Evolutionary conservation across 2,329 filamentous ascomycete genomes (phyloP).

Genomic region (Ophiocordyceps robertsii): DNA sequence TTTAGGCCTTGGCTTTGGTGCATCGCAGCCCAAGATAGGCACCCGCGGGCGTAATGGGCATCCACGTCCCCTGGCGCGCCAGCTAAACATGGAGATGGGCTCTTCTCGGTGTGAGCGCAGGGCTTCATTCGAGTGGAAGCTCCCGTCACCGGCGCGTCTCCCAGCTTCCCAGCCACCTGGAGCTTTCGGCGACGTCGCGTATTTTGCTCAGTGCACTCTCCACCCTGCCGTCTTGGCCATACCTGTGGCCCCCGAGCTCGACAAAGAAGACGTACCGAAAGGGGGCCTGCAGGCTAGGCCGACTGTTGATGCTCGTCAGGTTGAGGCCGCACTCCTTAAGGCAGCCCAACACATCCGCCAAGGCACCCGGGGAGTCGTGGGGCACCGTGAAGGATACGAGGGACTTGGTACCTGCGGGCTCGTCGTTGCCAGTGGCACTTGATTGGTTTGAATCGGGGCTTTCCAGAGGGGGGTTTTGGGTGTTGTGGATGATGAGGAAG

Average conservation of each 20-base stretch:
- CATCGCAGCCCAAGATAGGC: no score
- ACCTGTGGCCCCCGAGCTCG: constrained; percentile 59
- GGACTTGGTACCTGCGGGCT: constrained; percentile 41
- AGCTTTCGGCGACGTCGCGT: constrained; percentile 41
- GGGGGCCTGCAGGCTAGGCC: constrained; percentile 58
- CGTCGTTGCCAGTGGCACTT: constrained; percentile 3
- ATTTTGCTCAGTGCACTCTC: constrained; percentile 47
- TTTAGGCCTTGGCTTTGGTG: no score
- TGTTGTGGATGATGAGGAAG: constrained; percentile 52
- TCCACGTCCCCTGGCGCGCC: no score
- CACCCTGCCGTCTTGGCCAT: constrained; percentile 41
- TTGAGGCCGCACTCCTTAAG: constrained; percentile 66
- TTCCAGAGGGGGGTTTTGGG: constrained; percentile 11
- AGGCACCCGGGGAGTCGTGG: constrained; percentile 63
- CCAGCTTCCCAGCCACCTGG: constrained; percentile 62
- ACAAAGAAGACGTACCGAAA: constrained; percentile 96
- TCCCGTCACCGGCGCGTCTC: constrained; percentile 19
- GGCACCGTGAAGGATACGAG: constrained; percentile 74
- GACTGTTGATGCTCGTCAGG: constrained; percentile 78
- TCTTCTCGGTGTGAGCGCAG: neutral
- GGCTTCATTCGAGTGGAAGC: neutral
- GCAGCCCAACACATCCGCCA: constrained; percentile 67
- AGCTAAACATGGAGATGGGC: neutral
- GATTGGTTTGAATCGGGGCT: constrained; percentile 13
- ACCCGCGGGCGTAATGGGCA: no score